Evolutionary conservation across 441 rosid species (phyloP), one percentile per base, ranked within the genome.

Genomic region (Theobroma grandiflorum): DNA sequence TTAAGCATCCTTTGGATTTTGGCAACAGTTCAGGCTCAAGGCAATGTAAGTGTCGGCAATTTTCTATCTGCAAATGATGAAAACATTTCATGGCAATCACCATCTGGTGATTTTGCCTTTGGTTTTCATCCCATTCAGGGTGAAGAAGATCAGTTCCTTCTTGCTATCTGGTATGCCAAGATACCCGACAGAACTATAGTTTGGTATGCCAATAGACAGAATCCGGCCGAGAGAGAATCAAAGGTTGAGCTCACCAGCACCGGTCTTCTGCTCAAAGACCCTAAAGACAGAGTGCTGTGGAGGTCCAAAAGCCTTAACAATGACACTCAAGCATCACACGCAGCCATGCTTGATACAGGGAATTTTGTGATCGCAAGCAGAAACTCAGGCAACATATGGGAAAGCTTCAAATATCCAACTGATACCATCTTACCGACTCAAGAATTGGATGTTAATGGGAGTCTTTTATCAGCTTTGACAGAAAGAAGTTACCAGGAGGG

Each of bases 351-450:
- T 8, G 87, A 90, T 40, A 79, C 83, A 0, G 90, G 93, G 4
- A 88, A 87, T 64, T 86, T 90, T 26, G 83, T 84, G 67, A 55
- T 90, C 2, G 76, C 4, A 11, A 8, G 20, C 35, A 50, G 16
- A 0, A 72, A 77, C 64, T 67, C 78, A 7, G 74, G 69, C 16
- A 66, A 2, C 47, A 9, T 85, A 6, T 90, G 91, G 93, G 76
- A 85, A 81, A 88, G 88, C 66, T 88, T 90, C 75, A 52, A 79
- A 16, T 33, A 79, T 49, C 93, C 93, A 3, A 83, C 85, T 0
- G 93, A 90, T 42, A 90, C 89, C 2, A 67, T 88, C 22, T 69
- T 90, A 71, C 91, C 89, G 0, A 62, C 66, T 2, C 93, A 90
- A 76, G 77, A 0, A 7, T 4, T 88, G 71, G 31, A 61, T 3